Conservation (phyloP, 164 flowering plant species). For the Chimonanthus salicifolius region DNA sequence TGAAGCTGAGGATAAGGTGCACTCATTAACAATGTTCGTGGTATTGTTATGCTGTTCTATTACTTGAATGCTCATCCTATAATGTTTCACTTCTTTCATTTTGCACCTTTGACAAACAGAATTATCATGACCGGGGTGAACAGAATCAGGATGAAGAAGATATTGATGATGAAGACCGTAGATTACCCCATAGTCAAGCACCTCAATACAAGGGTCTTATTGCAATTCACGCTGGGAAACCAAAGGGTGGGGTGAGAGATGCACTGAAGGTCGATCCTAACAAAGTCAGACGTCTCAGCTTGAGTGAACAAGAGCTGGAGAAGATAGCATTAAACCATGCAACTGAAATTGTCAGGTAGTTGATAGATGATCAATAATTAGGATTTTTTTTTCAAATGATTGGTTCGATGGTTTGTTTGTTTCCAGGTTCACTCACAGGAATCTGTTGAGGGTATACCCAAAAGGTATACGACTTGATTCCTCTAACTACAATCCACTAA, state of each 20-base stretch:
- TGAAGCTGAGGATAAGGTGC: conserved; percentile 29
- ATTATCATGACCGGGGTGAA: conserved; percentile 19
- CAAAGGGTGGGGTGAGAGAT: conserved; percentile 41
- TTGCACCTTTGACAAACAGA: conserved; percentile 5
- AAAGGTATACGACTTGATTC: conserved; percentile 14
- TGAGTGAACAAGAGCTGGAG: conserved; percentile 76
- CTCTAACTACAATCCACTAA: conserved; percentile 14
- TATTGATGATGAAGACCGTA: conserved; percentile 21
- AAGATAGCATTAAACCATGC: conserved; percentile 43
- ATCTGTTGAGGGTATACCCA: conserved; percentile 10
- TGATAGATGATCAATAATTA: background rate
- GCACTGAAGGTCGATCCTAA: conserved; percentile 28
- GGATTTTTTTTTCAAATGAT: background rate
- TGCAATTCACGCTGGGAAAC: conserved; percentile 75
- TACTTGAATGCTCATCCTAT: background rate
- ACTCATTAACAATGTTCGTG: conserved; percentile 18
- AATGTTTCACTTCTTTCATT: background rate
- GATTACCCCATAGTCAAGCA: conserved; percentile 8
- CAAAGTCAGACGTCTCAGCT: conserved; percentile 71
- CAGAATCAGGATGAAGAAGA: conserved; percentile 42
- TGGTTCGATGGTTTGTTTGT: background rate
- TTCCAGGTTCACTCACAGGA: conserved; percentile 14
- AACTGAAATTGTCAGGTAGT: conserved; percentile 62
- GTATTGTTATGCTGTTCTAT: background rate
- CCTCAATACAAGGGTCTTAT: conserved; percentile 65